Base-by-base conservation (phyloP, 805 yeast species). In the Yamadazyma olivae region DNA sequence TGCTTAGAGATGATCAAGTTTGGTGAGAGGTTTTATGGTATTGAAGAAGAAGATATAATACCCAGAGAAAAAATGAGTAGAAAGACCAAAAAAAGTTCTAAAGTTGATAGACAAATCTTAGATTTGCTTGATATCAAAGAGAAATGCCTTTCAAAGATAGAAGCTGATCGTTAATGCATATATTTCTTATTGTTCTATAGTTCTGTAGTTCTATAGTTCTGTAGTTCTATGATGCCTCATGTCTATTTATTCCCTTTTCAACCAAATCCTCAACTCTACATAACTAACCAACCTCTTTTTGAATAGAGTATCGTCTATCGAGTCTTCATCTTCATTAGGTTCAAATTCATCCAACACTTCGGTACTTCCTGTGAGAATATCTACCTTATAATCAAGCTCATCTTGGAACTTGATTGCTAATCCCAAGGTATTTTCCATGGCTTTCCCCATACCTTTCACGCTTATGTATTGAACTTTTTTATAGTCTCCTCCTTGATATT, bases 381-480 rank as follows among this genome's bases (percentile, higher is more conserved):
- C 87, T 6, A 85, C 76, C 39, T 53, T 64, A 50, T 72, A 64
- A 6, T 72, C 69, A 27, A 69, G 61, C 22, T 74, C 71, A 12
- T 60, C 62, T 46, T 75, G 74, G 51, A 80, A 83, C 49, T 78
- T 72, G 18, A 77, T 54, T 0, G 77, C 95, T 1, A 89, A 43
- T 10, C 79, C 64, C n/a, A 83, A 41, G 0, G 81, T 77, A 48
- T 75, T 81, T 32, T 73, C 79, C 7, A 83, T 76, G 7, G 90
- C 52, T 17, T 53, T 53, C 3, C 96, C 96, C 83, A 86, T 79
- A 0, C 95, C 96, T 36, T 75, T 58, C 3, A 89, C 71, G 0
- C 71, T 65, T 6, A 87, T 67, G 50, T 64, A 75, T 18, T 62
- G 50, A 0, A 63, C 61, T 25, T 64, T 67, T 37, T 69, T 69